Conservation (phyloP, 768 basidiomycete species). For the Tylopilus rubrobrunneus region DNA sequence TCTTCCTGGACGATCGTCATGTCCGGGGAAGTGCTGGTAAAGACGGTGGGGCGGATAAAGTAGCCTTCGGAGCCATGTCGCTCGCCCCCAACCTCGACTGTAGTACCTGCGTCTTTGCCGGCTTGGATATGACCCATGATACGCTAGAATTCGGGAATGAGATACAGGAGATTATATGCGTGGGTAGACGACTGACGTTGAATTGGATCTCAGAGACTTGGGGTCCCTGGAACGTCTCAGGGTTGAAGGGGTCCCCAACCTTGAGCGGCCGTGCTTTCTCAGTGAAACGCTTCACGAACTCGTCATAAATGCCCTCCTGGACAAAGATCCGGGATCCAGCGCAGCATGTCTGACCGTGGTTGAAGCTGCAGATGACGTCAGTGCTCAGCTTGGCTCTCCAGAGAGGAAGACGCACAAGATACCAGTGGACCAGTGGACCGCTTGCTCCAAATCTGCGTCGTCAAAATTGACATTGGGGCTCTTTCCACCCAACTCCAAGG, state of each 20-base stretch:
- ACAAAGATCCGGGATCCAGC: slow-evolving; percentile 83
- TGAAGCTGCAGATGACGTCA: slow-evolving; percentile 43
- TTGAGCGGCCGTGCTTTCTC: slow-evolving; percentile 51
- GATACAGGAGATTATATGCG: not conserved
- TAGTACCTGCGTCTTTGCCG: slow-evolving; percentile 63
- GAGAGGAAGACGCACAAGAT: slow-evolving; percentile 55
- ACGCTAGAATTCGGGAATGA: slow-evolving; percentile 40
- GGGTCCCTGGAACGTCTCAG: slow-evolving; percentile 66
- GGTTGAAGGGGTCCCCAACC: slow-evolving; percentile 68
- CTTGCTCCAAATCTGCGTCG: slow-evolving; percentile 46
- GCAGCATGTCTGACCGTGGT: slow-evolving; percentile 75
- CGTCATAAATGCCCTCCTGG: slow-evolving; percentile 74
- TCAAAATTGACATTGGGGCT: slow-evolving; percentile 47
- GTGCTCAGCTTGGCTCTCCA: slow-evolving; percentile 10
- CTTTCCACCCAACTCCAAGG: slow-evolving; percentile 57
- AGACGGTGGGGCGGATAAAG: slow-evolving; percentile 71
- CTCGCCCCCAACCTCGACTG: slow-evolving; percentile 56
- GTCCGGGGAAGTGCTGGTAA: slow-evolving; percentile 60
- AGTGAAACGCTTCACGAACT: slow-evolving; percentile 61
- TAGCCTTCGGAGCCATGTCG: slow-evolving; percentile 58
- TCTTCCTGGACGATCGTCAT: slow-evolving; percentile 77
- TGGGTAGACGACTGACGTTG: slow-evolving; percentile 44
- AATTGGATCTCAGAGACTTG: slow-evolving; percentile 75
- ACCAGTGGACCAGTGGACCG: slow-evolving; percentile 70
- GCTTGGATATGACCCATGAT: slow-evolving; percentile 76